phyloP scores from a whole-genome alignment of 2,329 filamentous ascomycete genomes.

The Penicillium sp. region DNA sequence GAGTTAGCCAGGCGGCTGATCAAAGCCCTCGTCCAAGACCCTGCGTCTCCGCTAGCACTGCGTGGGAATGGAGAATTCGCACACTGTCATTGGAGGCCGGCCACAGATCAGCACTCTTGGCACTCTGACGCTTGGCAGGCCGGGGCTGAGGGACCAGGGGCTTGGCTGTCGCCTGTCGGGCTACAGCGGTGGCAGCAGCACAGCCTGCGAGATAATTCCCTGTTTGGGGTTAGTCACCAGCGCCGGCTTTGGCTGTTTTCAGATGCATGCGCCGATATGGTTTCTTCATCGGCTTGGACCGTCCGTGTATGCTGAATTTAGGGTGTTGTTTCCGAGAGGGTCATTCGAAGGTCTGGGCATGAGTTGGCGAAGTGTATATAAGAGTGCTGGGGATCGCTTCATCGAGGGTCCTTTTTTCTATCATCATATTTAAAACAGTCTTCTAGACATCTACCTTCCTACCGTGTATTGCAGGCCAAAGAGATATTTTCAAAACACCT shows the following conservation, averaged over 20 bases:
- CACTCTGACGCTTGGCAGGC: not conserved
- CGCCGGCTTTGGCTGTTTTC: not conserved
- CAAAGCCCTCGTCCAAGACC: not conserved
- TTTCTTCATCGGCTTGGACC: not conserved
- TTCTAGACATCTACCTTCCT: not conserved
- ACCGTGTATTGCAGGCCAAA: not conserved
- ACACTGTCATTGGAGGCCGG: not conserved
- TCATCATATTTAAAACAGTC: not conserved
- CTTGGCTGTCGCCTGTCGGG: not conserved
- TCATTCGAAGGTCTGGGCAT: not conserved
- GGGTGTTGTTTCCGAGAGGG: not conserved
- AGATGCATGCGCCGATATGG: not conserved
- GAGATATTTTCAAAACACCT: not conserved
- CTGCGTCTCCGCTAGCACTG: not conserved
- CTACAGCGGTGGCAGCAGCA: not conserved
- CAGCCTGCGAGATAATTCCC: not conserved
- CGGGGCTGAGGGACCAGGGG: not conserved
- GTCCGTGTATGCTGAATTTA: not conserved
- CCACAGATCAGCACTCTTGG: not conserved
- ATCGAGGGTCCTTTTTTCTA: not conserved
- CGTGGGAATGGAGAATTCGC: not conserved
- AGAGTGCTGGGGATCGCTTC: not conserved
- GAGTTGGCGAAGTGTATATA: not conserved
- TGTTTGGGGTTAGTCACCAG: not conserved
- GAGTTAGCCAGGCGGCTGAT: not conserved